Evolutionary conservation across 1,284 basidiomycete genomes (phyloP).

Genomic region (Jaminaea rosea): DNA sequence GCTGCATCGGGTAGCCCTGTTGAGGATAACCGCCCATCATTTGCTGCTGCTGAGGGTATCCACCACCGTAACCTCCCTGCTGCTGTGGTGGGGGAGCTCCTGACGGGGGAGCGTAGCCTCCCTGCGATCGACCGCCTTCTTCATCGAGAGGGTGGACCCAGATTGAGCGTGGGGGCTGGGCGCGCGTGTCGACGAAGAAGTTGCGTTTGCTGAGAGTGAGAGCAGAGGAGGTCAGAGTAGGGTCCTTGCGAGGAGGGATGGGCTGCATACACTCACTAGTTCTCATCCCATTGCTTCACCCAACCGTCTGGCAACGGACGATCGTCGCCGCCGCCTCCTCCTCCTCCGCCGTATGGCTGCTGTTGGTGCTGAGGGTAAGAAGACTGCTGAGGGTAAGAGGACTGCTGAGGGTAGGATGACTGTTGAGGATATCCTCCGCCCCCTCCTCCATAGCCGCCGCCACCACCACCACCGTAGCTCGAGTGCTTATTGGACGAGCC

Average conservation of each 20-base stretch:
- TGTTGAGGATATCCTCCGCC: too few species aligned
- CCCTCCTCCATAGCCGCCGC: not conserved
- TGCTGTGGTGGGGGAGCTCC: not conserved
- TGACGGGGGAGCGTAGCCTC: not conserved
- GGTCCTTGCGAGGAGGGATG: not conserved
- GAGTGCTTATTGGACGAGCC: not conserved
- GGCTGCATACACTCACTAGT: not conserved
- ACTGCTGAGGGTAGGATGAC: too few species aligned
- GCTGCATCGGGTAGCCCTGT: not conserved
- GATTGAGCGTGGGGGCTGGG: slow-evolving; percentile 42
- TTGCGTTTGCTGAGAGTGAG: slow-evolving; percentile 16
- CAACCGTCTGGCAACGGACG: slow-evolving; percentile 30
- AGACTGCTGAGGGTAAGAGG: too few species aligned
- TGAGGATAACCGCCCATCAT: not conserved
- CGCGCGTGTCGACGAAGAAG: slow-evolving; percentile 41
- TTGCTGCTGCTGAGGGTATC: not conserved
- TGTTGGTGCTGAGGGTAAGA: not conserved
- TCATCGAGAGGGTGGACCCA: slow-evolving; percentile 45
- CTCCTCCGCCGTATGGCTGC: not conserved
- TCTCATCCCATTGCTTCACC: slow-evolving; percentile 39
- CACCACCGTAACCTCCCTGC: not conserved
- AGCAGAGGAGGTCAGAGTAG: not conserved
- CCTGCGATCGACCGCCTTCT: not conserved
- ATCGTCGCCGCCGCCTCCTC: slow-evolving; percentile 1
- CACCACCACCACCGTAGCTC: not conserved